phyloP scores from a whole-genome alignment of 192 early-diverging fungal species.

The Podila clonocystis region DNA sequence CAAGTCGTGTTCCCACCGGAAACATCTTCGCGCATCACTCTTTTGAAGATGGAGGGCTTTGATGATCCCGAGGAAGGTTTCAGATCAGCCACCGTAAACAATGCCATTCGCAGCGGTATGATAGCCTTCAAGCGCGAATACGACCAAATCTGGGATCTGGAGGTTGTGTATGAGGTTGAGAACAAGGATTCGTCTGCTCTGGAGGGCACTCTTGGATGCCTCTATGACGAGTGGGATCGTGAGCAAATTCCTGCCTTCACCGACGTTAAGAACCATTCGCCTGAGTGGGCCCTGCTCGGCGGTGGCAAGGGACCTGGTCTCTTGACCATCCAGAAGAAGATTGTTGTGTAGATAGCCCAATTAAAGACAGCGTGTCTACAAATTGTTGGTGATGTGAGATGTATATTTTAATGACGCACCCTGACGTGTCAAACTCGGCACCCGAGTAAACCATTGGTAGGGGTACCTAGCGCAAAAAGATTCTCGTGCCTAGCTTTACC shows the following conservation, averaged over 20 bases:
- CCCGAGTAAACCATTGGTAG: too few species aligned
- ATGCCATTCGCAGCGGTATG: conserved; percentile 15
- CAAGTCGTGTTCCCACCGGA: conserved; percentile 20
- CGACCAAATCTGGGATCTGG: conserved; percentile 23
- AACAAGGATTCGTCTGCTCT: conserved; percentile 25
- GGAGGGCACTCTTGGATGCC: conserved; percentile 45
- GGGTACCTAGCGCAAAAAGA: too few species aligned
- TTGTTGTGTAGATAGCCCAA: conserved; percentile 9
- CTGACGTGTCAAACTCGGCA: too few species aligned
- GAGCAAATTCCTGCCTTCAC: conserved; percentile 59
- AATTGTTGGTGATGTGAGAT: too few species aligned
- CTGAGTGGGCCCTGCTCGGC: conserved; percentile 46
- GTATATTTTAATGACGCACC: too few species aligned
- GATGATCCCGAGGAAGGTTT: conserved; percentile 31
- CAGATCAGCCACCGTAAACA: background rate
- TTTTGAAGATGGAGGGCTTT: conserved; percentile 26
- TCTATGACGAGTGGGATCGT: conserved; percentile 63
- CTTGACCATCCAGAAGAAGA: conserved; percentile 32
- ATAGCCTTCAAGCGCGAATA: conserved; percentile 28
- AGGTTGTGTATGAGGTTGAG: conserved; percentile 26
- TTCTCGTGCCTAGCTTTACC: too few species aligned
- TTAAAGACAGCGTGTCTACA: too few species aligned
- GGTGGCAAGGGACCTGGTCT: conserved; percentile 47
- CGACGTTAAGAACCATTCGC: conserved; percentile 41
- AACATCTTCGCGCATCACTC: conserved; percentile 11